Evolutionary conservation across 2,329 filamentous ascomycete genomes (phyloP).

Genomic region (Ophiostoma montium): DNA sequence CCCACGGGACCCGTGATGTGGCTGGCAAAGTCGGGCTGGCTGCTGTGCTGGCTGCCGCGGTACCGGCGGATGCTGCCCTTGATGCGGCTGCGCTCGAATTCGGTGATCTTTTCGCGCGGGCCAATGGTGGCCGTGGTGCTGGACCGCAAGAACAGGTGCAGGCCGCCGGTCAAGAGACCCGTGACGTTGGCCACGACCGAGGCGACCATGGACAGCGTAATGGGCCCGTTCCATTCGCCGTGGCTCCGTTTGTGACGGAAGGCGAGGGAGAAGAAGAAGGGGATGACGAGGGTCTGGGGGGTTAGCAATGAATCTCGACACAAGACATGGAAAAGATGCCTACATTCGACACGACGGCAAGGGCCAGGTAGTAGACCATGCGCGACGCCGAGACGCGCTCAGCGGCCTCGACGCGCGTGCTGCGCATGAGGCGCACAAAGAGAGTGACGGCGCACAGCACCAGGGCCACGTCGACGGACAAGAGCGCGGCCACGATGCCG

Average conservation of each 20-base stretch:
- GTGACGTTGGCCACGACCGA: conserved; percentile 53
- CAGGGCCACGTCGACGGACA: conserved; percentile 35
- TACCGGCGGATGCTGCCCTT: conserved; percentile 29
- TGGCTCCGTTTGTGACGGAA: conserved; percentile 21
- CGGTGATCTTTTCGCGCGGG: conserved; percentile 30
- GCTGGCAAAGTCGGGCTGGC: conserved; percentile 18
- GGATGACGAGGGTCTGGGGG: conserved; percentile 44
- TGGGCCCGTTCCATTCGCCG: conserved; percentile 22
- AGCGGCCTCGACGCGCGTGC: conserved; percentile 37
- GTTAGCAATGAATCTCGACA: no score
- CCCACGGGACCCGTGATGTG: conserved; percentile 22
- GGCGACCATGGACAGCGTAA: conserved; percentile 45
- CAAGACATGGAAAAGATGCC: no score
- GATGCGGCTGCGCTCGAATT: conserved; percentile 30
- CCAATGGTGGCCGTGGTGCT: conserved; percentile 43
- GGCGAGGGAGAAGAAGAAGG: conserved; percentile 47
- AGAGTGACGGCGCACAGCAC: conserved; percentile 37
- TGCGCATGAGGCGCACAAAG: conserved; percentile 41
- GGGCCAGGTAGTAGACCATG: conserved; percentile 53
- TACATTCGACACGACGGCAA: conserved; percentile 42
- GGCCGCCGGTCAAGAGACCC: conserved; percentile 48
- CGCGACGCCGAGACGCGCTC: conserved; percentile 51
- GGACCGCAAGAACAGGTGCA: conserved; percentile 54
- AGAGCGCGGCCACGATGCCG: conserved; percentile 39
- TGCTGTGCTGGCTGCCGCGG: conserved; percentile 10